phyloP scores from a whole-genome alignment of 2,329 filamentous ascomycete species.

The Colletotrichum sansevieriae region DNA sequence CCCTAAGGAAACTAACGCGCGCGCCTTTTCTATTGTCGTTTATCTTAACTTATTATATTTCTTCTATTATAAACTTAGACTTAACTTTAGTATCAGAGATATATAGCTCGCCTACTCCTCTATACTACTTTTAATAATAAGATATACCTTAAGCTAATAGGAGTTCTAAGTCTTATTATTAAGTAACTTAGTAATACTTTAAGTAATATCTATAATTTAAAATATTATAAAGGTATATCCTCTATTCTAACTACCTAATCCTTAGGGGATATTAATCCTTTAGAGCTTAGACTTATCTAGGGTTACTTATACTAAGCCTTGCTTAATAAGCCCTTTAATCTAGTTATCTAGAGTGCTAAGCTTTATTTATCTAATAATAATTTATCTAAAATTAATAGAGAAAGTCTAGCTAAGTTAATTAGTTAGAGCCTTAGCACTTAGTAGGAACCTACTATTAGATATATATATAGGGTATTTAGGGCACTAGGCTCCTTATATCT shows the following conservation, averaged over 20 bases:
- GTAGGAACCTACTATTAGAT: neutral
- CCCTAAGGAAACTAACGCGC: rapidly evolving
- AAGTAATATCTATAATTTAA: neutral
- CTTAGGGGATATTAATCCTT: slow-evolving; percentile 28
- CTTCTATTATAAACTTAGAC: too few relatives aligned
- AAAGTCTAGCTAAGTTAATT: neutral
- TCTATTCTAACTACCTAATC: slow-evolving; percentile 10
- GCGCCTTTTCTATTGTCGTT: too few relatives aligned
- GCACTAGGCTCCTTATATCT: too few relatives aligned
- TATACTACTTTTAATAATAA: slow-evolving; percentile 2
- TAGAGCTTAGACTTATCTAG: slow-evolving; percentile 26
- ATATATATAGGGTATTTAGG: neutral
- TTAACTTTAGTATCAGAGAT: neutral
- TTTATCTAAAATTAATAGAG: slow-evolving; percentile 12
- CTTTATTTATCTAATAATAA: slow-evolving; percentile 25
- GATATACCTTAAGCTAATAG: slow-evolving; percentile 8
- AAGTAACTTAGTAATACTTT: slow-evolving; percentile 8
- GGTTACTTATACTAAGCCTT: slow-evolving; percentile 2
- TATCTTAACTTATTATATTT: too few relatives aligned
- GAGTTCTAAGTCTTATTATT: slow-evolving; percentile 15
- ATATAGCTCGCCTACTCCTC: slow-evolving; percentile 5
- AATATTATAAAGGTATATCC: slow-evolving; percentile 33
- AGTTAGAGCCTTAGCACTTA: neutral
- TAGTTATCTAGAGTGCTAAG: slow-evolving; percentile 27
- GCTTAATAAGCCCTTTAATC: slow-evolving; percentile 23